Base-by-base conservation (phyloP, 108 stramenopile genomes). In the Stephanodiscus minutulus region DNA sequence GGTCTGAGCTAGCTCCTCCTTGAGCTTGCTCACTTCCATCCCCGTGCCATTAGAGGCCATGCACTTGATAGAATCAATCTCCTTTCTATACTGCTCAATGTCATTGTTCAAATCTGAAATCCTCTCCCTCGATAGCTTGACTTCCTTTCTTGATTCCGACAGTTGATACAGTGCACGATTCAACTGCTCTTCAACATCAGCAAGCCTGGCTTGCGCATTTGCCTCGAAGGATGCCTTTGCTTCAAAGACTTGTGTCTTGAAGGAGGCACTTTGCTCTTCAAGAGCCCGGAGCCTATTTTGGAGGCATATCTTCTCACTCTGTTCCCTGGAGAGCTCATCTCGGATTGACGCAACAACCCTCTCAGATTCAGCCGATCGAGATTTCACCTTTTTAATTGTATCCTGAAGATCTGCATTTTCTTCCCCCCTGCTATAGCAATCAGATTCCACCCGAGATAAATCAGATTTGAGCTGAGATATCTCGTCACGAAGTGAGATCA, bases 391-490 rank as follows among this genome's bases (percentile, higher is more conserved):
- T 57, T 83, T 61, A 22, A 64, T 75, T 41, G 76, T 61, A 68
- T 90, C 88, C 24, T 54, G 77, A 10, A 86, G 68, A 58, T 88
- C 87, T 62, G 83, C 83, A 18, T 56, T 60, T 46, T 86, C 71
- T 48, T 92, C 80, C 56, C 82, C 77, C 25, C 74, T 75, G 3
- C 54, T 60, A 70, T 88, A 90, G 25, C 72, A 85, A 39, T 90
- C 91, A n/a, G 76, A 62, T 64, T 92, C 89, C 4, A 80, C 76
- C 27, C 79, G 82, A 21, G 74, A 72, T 15, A 90, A 69, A 15
- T 74, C 77, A 6, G 62, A 52, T 57, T 82, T 66, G 21, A 79
- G 74, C 24, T 84, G 73, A 20, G 61, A 50, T 12, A 74, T 68
- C 41, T 79, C 78, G 1, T 59, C 73, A 58, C 81, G 76, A 6